Conservation (phyloP, 129 eudicot genomes). For the Oenanthe sinensis region DNA sequence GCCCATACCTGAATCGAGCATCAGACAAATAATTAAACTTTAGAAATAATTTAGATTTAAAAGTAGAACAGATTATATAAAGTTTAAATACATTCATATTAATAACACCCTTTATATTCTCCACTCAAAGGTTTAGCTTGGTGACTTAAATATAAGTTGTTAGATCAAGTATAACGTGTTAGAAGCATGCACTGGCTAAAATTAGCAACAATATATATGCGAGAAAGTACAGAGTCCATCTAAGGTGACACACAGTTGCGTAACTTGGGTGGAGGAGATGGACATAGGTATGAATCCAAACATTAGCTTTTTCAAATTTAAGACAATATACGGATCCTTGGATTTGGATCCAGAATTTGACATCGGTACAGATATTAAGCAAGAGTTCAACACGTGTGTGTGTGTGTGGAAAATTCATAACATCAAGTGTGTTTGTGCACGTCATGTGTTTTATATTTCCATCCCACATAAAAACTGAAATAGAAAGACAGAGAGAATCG, state of each 20-base stretch:
- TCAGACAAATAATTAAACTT: constrained; percentile 1
- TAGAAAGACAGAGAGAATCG: neutral
- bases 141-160: neutral
- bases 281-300: too few species aligned
- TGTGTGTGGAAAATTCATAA: too few species aligned
- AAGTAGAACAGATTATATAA: neutral
- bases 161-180: neutral
- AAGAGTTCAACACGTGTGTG: too few species aligned
- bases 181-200: neutral
- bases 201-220: too few species aligned
- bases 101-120: neutral
- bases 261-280: too few species aligned
- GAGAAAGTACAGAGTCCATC: too few species aligned
- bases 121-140: neutral
- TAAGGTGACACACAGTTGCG: too few species aligned
- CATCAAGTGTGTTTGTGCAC: neutral
- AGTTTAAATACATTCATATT: neutral
- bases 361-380: too few species aligned
- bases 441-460: neutral
- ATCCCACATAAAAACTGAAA: neutral
- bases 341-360: too few species aligned
- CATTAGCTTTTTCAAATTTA: too few species aligned
- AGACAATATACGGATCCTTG: too few species aligned
- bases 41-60: neutral
- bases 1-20: constrained; percentile 82